Conservation (phyloP, 768 basidiomycete species). For the Mycena indigotica region DNA sequence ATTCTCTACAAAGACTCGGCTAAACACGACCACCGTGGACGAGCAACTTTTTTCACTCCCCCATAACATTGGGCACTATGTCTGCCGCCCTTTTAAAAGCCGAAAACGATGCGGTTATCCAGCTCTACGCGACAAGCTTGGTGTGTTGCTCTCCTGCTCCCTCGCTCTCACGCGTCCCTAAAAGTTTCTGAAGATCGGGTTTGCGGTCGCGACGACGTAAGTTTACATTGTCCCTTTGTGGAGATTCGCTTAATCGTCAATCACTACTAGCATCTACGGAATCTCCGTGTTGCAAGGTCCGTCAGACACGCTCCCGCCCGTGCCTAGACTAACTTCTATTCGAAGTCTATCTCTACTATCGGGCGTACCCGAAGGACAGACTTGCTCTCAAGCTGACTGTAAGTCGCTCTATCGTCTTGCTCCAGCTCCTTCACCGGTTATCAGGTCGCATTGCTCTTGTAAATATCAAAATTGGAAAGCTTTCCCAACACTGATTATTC, state of each 20-base stretch:
- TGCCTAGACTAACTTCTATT: background rate
- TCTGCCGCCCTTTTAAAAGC: background rate
- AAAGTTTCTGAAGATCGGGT: too few relatives aligned
- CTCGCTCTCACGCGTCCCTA: background rate
- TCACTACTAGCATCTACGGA: background rate
- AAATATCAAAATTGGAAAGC: background rate
- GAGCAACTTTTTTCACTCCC: background rate
- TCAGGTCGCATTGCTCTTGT: background rate
- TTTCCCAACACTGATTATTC: background rate
- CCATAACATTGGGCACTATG: background rate
- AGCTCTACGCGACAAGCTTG: background rate
- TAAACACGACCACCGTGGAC: background rate
- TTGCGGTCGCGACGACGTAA: background rate
- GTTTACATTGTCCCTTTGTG: background rate
- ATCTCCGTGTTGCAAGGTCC: background rate
- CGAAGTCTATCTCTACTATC: background rate
- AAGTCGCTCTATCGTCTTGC: background rate
- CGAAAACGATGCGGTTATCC: background rate
- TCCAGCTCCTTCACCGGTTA: background rate
- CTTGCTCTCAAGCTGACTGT: background rate
- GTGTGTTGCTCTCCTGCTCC: background rate
- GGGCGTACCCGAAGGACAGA: background rate
- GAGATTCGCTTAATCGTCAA: background rate
- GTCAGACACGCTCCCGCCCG: background rate
- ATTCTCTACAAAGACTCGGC: background rate